Evolutionary conservation across 345 rosid species (phyloP), one percentile per base, ranked within the genome.

Genomic region (Dipteronia sinensis): DNA sequence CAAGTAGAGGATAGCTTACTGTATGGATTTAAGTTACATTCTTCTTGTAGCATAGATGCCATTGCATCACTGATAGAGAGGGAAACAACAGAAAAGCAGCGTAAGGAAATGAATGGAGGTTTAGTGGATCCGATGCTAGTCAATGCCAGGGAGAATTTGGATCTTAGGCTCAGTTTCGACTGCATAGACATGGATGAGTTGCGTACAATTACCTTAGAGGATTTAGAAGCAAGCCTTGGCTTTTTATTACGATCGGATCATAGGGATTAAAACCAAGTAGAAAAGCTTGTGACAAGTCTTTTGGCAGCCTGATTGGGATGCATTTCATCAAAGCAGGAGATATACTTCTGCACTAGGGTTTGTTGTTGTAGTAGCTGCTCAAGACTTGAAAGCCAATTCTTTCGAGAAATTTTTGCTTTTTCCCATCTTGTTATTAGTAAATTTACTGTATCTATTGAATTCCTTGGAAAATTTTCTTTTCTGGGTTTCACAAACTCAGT

Each of bases 71-170:
- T 91, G 75, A 90, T 97, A 25, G 91, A 91, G 83, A 84, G 65
- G 46, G 90, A 84, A 76, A 91, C 98, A 1, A 86, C 96, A 0
- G 98, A 97, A 81, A 90, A 91, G 87, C 91, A 89, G 82, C 93
- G 97, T n/a, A 88, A 82, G 80, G 97, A 91, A 81, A 91, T 89
- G 97, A 97, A 97, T 23, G 99, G 98, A 79, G 98, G 98, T 47
- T 85, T 97, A 65, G 92, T 90, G 15, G 97, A 90, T 66, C 89
- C 98, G 0, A 78, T 90, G 90, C 93, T 97, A 10, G 89, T 87
- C 63, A 94, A 97, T 76, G 99, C 99, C 9, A 88, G 97, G 85
- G 99, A 97, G 85, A 88, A 85, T 79, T 88, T 97, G 67, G 98
- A 97, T 80, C 90, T 93, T 56, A 82, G 98, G 77, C 94, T 97